Percentiles rank a stretch among this genome's conserved stretches.
Evolutionary conservation across 306 rosid genomes (phyloP).

Genomic region (Trifolium repens): DNA sequence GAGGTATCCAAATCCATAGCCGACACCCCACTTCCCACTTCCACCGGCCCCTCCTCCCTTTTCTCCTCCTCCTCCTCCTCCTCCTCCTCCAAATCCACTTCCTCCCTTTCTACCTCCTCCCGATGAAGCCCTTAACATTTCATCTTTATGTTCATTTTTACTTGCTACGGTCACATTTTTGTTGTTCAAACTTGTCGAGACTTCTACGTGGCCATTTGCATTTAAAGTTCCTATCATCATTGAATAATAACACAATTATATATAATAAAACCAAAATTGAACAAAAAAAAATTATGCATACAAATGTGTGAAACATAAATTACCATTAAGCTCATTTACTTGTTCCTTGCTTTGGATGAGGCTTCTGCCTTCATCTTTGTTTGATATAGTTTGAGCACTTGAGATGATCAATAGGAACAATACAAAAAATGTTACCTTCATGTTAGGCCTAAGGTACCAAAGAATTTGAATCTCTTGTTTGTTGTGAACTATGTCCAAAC

Average conservation of each 20-base stretch:
- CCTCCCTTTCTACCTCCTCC: not conserved
- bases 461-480: not conserved
- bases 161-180: not conserved
- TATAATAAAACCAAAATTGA: not conserved
- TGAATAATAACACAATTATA: not conserved
- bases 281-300: not conserved
- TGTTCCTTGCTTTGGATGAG: conserved; percentile 31
- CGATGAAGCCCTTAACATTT: not conserved
- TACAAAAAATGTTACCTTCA: conserved; percentile 27
- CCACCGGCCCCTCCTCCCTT: not conserved
- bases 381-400: conserved; percentile 30
- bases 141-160: conserved; percentile 12
- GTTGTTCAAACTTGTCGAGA: conserved; percentile 2
- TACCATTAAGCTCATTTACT: conserved; percentile 30
- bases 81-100: not conserved
- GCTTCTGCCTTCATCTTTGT: conserved; percentile 10
- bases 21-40: not conserved
- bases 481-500: not conserved
- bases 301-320: not conserved
- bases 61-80: not conserved
- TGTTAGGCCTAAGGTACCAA: not conserved
- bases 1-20: too few relatives aligned
- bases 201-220: conserved; percentile 26
- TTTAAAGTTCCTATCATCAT: conserved; percentile 1
- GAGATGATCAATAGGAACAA: conserved; percentile 28